Evolutionary conservation across 2,329 filamentous ascomycete genomes (phyloP).

Genomic region (Colletotrichum scovillei): DNA sequence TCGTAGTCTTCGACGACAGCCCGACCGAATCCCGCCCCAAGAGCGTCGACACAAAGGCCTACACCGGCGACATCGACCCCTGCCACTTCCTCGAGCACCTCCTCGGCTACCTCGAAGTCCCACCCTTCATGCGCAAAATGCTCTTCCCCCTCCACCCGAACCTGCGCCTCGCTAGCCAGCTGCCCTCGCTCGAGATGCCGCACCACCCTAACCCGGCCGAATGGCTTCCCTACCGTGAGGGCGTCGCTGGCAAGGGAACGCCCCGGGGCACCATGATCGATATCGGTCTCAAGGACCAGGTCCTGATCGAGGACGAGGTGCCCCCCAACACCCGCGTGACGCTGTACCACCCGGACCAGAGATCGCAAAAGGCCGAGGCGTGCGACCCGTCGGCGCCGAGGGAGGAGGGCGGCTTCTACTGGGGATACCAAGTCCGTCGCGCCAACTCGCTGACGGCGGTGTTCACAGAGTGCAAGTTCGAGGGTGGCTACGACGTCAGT

Average conservation of each 20-base stretch:
- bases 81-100: slow-evolving; percentile 84
- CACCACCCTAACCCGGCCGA: slow-evolving; percentile 83
- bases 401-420: slow-evolving; percentile 84
- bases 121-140: slow-evolving; percentile 80
- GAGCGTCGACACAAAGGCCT: slow-evolving; percentile 61
- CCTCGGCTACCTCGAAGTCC: slow-evolving; percentile 84
- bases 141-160: slow-evolving; percentile 86
- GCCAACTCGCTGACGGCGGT: slow-evolving; percentile 75
- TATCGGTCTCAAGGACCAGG: slow-evolving; percentile 65
- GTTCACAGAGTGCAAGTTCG: slow-evolving; percentile 80
- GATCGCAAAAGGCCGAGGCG: slow-evolving; percentile 63
- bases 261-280: slow-evolving; percentile 66
- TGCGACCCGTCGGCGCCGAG: slow-evolving; percentile 77
- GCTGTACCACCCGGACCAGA: slow-evolving; percentile 68
- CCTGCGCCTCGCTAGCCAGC: slow-evolving; percentile 75
- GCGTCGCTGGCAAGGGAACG: slow-evolving; percentile 68
- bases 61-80: slow-evolving; percentile 80
- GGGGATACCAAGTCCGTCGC: slow-evolving; percentile 81
- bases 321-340: slow-evolving; percentile 80
- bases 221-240: slow-evolving; percentile 84
- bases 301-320: slow-evolving; percentile 69
- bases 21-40: slow-evolving; percentile 57
- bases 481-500: slow-evolving; percentile 83
- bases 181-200: slow-evolving; percentile 86
- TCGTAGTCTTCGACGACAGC: slow-evolving; percentile 83